These are phyloP conservation scores for Naganishia onofrii DNA, from an alignment of 768 basidiomycete species.

Conservation along the genomic window DNA sequence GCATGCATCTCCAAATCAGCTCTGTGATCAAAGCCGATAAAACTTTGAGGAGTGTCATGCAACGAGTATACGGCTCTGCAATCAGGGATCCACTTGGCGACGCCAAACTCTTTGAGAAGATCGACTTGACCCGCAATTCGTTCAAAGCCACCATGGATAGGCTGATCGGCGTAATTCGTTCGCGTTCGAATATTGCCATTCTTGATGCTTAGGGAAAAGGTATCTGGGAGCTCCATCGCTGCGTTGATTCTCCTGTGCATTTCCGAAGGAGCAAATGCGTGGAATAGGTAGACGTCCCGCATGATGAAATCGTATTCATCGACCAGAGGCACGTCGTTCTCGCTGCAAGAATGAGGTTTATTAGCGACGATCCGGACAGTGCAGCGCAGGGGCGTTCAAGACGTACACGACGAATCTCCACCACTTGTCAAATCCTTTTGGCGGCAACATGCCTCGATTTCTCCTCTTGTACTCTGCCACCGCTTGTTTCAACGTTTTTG, in stretches of 20 bases:
- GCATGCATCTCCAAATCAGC: constrained; percentile 36
- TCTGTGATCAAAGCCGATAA: constrained; percentile 39
- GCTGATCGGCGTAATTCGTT: constrained; percentile 20
- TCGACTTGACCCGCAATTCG: constrained; percentile 40
- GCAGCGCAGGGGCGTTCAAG: too few relatives aligned
- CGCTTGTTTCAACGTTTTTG: constrained; percentile 40
- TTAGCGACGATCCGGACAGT: neutral
- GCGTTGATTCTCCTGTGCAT: constrained; percentile 31
- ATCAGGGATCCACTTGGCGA: constrained; percentile 38
- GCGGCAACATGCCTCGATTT: constrained; percentile 38
- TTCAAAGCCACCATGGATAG: constrained; percentile 37
- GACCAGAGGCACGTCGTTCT: constrained; percentile 43
- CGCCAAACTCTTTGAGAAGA: constrained; percentile 33
- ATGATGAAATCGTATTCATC: constrained; percentile 48
- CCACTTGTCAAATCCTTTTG: constrained; percentile 51
- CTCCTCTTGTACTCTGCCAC: constrained; percentile 45
- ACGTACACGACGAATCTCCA: constrained; percentile 47
- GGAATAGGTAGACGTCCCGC: constrained; percentile 42
- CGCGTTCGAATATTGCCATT: constrained; percentile 35
- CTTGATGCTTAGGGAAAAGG: constrained; percentile 37
- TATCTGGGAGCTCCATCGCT: constrained; percentile 32
- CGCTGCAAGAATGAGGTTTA: constrained; percentile 22
- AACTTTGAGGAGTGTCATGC: constrained; percentile 42
- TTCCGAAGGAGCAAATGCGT: constrained; percentile 40
- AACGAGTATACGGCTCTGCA: constrained; percentile 39